Evolutionary conservation across 1,284 basidiomycete species (phyloP).

Genomic region (Bjerkandera adusta): DNA sequence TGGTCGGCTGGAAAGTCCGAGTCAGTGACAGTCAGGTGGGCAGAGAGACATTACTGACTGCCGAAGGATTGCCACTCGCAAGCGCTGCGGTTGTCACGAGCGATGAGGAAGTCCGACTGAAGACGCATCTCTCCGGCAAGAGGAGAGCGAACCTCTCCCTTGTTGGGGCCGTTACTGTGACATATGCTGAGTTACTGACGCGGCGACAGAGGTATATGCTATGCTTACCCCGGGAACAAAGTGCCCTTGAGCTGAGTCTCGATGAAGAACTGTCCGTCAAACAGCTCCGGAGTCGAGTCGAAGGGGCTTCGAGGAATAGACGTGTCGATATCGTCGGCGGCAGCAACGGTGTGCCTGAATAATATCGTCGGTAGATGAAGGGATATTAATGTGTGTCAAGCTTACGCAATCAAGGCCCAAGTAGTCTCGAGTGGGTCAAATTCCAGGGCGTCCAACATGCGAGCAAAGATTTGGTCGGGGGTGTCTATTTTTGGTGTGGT

Average conservation of each 20-base stretch:
- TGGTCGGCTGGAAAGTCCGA: slow-evolving; percentile 7
- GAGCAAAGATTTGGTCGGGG: slow-evolving; percentile 13
- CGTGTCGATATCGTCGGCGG: slow-evolving; percentile 25
- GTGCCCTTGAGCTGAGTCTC: slow-evolving; percentile 20
- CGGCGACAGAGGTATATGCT: no score
- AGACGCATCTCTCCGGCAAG: slow-evolving; percentile 19
- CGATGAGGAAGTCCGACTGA: slow-evolving; percentile 20
- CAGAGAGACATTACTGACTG: slow-evolving; percentile 24
- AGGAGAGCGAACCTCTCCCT: slow-evolving; percentile 21
- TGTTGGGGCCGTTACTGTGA: slow-evolving; percentile 30
- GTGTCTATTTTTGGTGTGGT: no score
- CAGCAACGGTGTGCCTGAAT: slow-evolving; percentile 25
- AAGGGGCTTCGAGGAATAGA: slow-evolving; percentile 20
- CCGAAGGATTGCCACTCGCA: slow-evolving; percentile 27
- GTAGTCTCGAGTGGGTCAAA: slow-evolving; percentile 26
- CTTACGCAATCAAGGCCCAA: slow-evolving; percentile 24
- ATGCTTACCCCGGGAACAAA: slow-evolving; percentile 18
- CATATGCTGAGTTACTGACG: slow-evolving; percentile 30
- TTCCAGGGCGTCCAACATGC: slow-evolving; percentile 14
- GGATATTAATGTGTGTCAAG: no score
- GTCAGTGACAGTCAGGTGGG: neutral
- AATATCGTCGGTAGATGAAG: no score
- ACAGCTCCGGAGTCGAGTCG: slow-evolving; percentile 7
- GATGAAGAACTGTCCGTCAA: slow-evolving; percentile 8
- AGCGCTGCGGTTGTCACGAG: slow-evolving; percentile 24